phyloP scores from a whole-genome alignment of 2,329 filamentous ascomycete species.

The Aspergillus brunneoviolaceus region DNA sequence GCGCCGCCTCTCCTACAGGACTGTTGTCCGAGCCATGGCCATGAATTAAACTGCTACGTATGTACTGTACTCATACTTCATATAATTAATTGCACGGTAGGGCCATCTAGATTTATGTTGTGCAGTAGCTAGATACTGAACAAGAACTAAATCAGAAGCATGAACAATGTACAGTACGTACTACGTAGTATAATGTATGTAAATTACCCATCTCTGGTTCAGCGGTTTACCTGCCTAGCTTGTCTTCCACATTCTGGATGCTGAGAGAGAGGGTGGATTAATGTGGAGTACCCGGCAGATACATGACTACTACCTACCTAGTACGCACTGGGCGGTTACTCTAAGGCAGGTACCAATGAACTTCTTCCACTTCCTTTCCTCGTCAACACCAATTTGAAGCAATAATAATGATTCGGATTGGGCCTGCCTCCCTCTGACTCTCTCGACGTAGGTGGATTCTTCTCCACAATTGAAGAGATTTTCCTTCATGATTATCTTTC shows the following conservation, averaged over 20 bases:
- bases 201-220: background rate
- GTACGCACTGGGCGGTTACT: slow-evolving; percentile 11
- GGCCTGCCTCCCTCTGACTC: slow-evolving; percentile 20
- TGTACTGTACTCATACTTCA: too few species aligned
- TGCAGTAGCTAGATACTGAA: background rate
- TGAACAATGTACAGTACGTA: too few species aligned
- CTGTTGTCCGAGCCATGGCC: background rate
- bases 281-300: slow-evolving; percentile 20
- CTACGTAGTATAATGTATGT: background rate
- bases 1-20: too few species aligned
- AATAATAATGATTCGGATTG: slow-evolving; percentile 18
- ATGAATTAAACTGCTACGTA: background rate
- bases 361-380: slow-evolving; percentile 6
- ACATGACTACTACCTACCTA: slow-evolving; percentile 3
- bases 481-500: slow-evolving; percentile 11
- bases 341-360: slow-evolving; percentile 24
- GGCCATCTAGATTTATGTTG: background rate
- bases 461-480: slow-evolving; percentile 20
- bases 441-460: slow-evolving; percentile 8
- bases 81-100: background rate
- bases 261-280: background rate
- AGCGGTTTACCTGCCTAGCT: background rate
- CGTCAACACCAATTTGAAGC: background rate
- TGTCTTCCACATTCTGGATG: slow-evolving; percentile 21
- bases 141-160: too few species aligned